Evolutionary conservation across 2,329 filamentous ascomycete genomes (phyloP).

Genomic region (Simplicillium sp.): DNA sequence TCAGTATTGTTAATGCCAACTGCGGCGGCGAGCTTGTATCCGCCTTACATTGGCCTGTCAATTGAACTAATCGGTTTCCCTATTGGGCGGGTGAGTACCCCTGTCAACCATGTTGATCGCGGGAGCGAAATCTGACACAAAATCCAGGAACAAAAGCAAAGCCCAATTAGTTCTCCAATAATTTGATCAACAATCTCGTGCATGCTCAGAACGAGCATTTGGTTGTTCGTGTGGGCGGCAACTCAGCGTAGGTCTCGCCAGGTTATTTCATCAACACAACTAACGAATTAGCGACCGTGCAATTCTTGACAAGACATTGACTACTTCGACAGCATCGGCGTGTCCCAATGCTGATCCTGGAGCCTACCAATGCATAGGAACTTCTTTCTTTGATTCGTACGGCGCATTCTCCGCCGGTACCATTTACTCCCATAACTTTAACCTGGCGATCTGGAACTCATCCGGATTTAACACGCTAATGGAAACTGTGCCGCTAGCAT

Average conservation of each 20-base stretch:
- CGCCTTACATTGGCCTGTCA: slow-evolving; percentile 11
- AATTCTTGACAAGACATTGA: slow-evolving; percentile 12
- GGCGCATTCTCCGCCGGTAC: slow-evolving; percentile 11
- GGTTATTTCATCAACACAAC: not conserved
- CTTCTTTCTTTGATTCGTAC: slow-evolving; percentile 14
- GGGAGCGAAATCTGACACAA: not conserved
- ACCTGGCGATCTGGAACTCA: slow-evolving; percentile 13
- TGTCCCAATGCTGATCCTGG: slow-evolving; percentile 12
- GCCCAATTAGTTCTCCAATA: slow-evolving; percentile 10
- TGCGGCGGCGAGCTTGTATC: slow-evolving; percentile 3
- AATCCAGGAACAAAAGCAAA: slow-evolving; percentile 7
- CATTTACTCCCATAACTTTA: slow-evolving; percentile 13
- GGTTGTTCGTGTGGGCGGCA: slow-evolving; percentile 11
- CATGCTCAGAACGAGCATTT: slow-evolving; percentile 8
- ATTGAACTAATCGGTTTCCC: slow-evolving; percentile 12
- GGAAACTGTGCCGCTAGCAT: slow-evolving; percentile 13
- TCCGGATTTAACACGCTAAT: slow-evolving; percentile 12
- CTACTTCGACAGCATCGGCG: slow-evolving; percentile 9
- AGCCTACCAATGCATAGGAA: slow-evolving; percentile 14
- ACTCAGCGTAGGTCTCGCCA: slow-evolving; percentile 10
- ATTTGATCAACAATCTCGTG: slow-evolving; percentile 10
- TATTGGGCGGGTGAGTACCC: slow-evolving; percentile 9
- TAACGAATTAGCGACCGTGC: slow-evolving; percentile 10
- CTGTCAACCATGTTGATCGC: not conserved
- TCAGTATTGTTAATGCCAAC: not conserved